Conservation (phyloP, 1,284 basidiomycete species). For the Mycena sp. region DNA sequence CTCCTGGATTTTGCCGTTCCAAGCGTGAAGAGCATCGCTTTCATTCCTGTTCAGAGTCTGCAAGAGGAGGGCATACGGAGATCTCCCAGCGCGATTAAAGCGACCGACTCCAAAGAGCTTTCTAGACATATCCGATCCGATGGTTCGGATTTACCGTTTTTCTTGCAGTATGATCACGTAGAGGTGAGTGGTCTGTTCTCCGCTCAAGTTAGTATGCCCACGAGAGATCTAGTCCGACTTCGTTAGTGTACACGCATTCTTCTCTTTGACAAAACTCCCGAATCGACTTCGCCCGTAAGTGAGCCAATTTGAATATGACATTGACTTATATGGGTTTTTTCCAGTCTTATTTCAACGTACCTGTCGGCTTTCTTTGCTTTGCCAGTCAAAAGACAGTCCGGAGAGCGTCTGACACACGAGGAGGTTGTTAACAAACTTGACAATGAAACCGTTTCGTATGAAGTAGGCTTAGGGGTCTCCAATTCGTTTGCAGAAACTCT, state of each 20-base stretch:
- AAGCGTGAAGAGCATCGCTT: constrained; percentile 88
- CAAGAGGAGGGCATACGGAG: constrained; percentile 69
- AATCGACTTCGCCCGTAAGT: constrained; percentile 80
- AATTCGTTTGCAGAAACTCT: constrained; percentile 81
- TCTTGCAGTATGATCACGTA: constrained; percentile 91
- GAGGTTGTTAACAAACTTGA: constrained; percentile 93
- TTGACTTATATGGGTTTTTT: constrained; percentile 20
- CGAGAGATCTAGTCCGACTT: constrained; percentile 82
- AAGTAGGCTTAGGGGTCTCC: constrained; percentile 76
- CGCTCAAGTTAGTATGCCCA: background rate
- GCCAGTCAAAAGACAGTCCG: constrained; percentile 78
- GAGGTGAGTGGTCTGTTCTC: constrained; percentile 57
- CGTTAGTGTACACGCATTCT: constrained; percentile 81
- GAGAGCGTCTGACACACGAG: constrained; percentile 83
- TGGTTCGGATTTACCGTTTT: constrained; percentile 80
- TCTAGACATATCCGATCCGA: constrained; percentile 79
- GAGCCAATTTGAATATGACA: background rate
- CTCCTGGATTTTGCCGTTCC: constrained; percentile 89
- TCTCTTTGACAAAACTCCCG: constrained; percentile 81
- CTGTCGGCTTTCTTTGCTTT: constrained; percentile 90
- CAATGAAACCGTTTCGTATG: constrained; percentile 91
- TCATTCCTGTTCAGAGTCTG: constrained; percentile 92
- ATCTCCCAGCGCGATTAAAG: constrained; percentile 28
- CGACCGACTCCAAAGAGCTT: constrained; percentile 54
- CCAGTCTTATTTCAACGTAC: constrained; percentile 85